Evolutionary conservation across 371 early-diverging fungal genomes (phyloP), one percentile per base, ranked within the genome.

Genomic region (Zychaea mexicana): DNA sequence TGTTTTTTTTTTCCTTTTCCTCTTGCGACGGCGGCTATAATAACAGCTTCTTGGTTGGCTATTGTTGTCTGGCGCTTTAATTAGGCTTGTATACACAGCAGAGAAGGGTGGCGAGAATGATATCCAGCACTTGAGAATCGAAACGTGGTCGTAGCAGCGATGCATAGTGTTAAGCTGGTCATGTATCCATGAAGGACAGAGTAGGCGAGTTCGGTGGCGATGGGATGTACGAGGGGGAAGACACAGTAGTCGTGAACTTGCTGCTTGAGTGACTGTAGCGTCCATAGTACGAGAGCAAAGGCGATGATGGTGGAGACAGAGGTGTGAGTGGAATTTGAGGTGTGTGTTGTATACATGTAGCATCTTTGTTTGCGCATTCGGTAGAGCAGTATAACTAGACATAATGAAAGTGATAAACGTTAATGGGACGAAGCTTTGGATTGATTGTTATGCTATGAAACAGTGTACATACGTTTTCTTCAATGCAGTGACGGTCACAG

Each of bases 401-500:
- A 52, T 13, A 30, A 58, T 36, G 26, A 21, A 3, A 36, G 9
- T 19, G 17, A 32, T 47, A 69, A 57, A 30, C 31, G 27, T 33
- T 66, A 56, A 38, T 53, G 47, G 19, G 56, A n/a, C 33, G 36
- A 17, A 60, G 17, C 13, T 10, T 46, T 42, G 33, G 24, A 19
- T 24, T 49, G 15, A 26, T 36, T 27, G 26, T 8, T 21, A 24
- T n/a, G 46, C 19, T 17, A 46, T 49, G 67, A n/a, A 27, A 24
- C 17, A 17, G 33, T 8, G 17, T 24, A 66, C 70, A 57, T 65
- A 71, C 69, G 64, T 69, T 66, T 27, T 66, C 66, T 59, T 69
- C 73, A 27, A 60, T 57, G 39, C 64, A 72, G 59, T 69, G 73
- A 57, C 69, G 69, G 33, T 72, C 69, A 38, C 73, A 72, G 47